Conservation (phyloP, 352 stramenopile species). For the Paralagenidium karlingii region DNA sequence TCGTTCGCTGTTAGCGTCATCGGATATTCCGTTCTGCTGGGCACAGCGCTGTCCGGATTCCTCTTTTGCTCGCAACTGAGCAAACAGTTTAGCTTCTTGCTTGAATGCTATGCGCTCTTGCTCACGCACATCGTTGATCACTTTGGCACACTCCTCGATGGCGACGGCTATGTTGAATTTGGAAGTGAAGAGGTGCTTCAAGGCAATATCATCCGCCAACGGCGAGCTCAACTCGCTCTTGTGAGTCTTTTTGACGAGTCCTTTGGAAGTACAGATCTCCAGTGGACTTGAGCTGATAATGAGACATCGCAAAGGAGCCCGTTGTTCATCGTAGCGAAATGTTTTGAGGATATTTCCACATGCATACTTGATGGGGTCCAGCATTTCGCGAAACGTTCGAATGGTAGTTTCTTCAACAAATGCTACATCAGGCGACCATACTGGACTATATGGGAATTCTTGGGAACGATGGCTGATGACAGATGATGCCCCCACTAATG, state of each 20-base stretch:
- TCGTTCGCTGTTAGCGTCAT: neutral
- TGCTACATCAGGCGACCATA: constrained; percentile 55
- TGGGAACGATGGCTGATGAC: too few species aligned
- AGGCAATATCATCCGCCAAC: constrained; percentile 52
- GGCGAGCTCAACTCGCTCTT: constrained; percentile 54
- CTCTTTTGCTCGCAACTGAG: constrained; percentile 12
- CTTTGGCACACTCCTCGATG: constrained; percentile 30
- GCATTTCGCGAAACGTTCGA: constrained; percentile 33
- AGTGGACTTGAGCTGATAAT: too few species aligned
- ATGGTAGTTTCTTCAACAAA: constrained; percentile 26
- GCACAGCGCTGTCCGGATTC: constrained; percentile 4
- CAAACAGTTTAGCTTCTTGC: constrained; percentile 39
- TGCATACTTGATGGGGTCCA: constrained; percentile 44
- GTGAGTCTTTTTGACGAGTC: constrained; percentile 21
- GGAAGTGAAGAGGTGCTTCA: constrained; percentile 45
- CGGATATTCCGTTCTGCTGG: constrained; percentile 1
- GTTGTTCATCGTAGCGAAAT: constrained; percentile 22
- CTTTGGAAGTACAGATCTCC: constrained; percentile 46
- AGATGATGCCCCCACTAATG: too few species aligned
- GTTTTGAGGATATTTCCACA: constrained; percentile 62
- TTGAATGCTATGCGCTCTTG: constrained; percentile 50
- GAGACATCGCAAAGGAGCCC: constrained; percentile 29
- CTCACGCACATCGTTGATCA: constrained; percentile 25
- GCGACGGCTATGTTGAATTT: constrained; percentile 66
- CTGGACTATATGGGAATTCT: too few species aligned